Base-by-base conservation (phyloP, 2,329 filamentous ascomycete genomes). In the Sclerotinia borealis region DNA sequence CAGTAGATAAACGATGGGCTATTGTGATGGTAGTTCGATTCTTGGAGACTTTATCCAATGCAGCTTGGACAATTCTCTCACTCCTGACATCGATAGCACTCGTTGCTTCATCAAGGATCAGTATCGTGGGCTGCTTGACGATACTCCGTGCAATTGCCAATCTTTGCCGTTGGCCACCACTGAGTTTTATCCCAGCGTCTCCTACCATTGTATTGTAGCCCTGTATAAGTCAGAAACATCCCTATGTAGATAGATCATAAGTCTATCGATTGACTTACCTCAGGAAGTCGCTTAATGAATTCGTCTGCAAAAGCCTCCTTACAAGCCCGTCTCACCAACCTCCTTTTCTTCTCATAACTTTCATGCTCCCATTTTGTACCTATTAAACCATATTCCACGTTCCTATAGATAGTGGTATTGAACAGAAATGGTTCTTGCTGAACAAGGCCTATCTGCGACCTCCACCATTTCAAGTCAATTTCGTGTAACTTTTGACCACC, bases 1-100 rank as follows among this genome's bases (percentile, higher is more conserved):
- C 93, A 0, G 92, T 96, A 41, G 90, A 93, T 29, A 96, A 79
- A 59, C 92, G 88, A 76, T 96, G 92, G 7, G 93, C 93, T 77
- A 98, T 97, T 52, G 97, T 92, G 64, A 98, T 84, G 77, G 96
- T 87, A 0, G 93, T 98, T 49, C 93, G 89, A 52, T 91, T 92
- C 68, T 87, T 82, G 11, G 91, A 89, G 51, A 97, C 85, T n/a
- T 84, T 90, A 61, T 89, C 87, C 29, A 98, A 84, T 29, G 93
- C 92, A 61, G 87, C 84, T 75, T 96, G 92, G 64, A 96, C 96
- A 72, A 93, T 89, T 74, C 93, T 90, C 75, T 96, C 92, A 0
- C 92, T 96, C 68, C 93, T 90, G 0, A 91, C 91, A 74, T 96
- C 92, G 22, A 96, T 75, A 1, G 84, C 80, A 0, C 83, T 79